Conservation (phyloP, 352 stramenopile genomes). For the Phytophthora podocarpi region DNA sequence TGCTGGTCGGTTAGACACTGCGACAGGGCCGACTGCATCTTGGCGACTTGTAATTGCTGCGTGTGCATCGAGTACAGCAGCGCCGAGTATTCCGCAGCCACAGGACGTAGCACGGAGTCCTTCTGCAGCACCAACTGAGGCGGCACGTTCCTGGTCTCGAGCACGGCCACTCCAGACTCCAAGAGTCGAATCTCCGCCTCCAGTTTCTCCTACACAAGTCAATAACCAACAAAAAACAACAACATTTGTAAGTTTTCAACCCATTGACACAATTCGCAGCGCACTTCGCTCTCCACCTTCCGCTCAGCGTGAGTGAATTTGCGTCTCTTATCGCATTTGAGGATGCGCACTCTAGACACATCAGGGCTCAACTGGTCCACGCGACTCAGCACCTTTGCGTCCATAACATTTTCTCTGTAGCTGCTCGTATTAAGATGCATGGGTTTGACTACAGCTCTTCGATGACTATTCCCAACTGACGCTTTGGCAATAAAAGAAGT, state of each 20-base stretch:
- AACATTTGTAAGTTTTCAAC: not conserved
- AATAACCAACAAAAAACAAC: no score
- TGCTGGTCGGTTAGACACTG: slow-evolving; percentile 24
- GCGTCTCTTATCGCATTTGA: slow-evolving; percentile 8
- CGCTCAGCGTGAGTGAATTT: slow-evolving; percentile 23
- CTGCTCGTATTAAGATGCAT: no score
- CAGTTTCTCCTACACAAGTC: slow-evolving; percentile 6
- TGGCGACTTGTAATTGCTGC: slow-evolving; percentile 27
- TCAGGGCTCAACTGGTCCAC: slow-evolving; percentile 11
- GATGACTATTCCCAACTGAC: slow-evolving; percentile 4
- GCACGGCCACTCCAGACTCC: slow-evolving; percentile 27
- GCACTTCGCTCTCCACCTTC: slow-evolving; percentile 1
- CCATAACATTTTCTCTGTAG: no score
- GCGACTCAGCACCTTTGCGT: not conserved
- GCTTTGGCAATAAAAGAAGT: no score
- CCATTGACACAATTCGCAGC: not conserved
- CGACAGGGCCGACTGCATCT: slow-evolving; percentile 30
- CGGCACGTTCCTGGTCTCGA: slow-evolving; percentile 13
- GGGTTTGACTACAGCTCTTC: no score
- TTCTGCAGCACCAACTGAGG: slow-evolving; percentile 9
- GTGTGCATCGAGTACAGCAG: slow-evolving; percentile 14
- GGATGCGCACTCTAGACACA: not conserved
- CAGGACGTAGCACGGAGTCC: slow-evolving; percentile 21
- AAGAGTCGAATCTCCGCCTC: slow-evolving; percentile 25
- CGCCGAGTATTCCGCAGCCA: slow-evolving; percentile 1